A percentile compares a stretch with the other conserved stretches of the same genome.
Conservation (phyloP, 495 filamentous ascomycete genomes). For the Penicillium angulare region DNA sequence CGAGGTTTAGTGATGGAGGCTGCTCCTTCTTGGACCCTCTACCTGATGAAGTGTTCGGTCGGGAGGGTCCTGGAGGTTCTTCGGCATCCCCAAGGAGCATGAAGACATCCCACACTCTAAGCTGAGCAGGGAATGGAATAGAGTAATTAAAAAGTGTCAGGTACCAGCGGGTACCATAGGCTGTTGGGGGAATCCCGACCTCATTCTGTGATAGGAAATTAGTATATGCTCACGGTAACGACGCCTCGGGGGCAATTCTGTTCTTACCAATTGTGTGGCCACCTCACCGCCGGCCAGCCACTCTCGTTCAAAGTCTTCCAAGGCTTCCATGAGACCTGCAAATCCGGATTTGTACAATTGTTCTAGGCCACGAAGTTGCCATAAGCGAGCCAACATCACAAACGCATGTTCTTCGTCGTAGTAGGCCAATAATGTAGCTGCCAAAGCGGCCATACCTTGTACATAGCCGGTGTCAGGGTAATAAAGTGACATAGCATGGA, state of each 20-base stretch:
- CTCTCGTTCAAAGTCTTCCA: slow-evolving; percentile 81
- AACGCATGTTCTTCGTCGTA: slow-evolving; percentile 95
- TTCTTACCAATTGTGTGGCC: slow-evolving; percentile 73
- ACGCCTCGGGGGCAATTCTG: too few relatives aligned
- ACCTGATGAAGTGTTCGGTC: slow-evolving; percentile 34
- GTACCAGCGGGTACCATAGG: slow-evolving; percentile 97
- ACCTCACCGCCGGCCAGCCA: slow-evolving; percentile 82
- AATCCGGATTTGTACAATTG: slow-evolving; percentile 83
- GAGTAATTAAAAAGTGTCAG: slow-evolving; percentile 97
- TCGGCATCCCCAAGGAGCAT: slow-evolving; percentile 86
- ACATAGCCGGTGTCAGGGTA: slow-evolving; percentile 94
- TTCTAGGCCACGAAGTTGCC: slow-evolving; percentile 84
- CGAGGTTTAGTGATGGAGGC: slow-evolving; percentile 9
- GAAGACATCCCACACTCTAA: slow-evolving; percentile 99
- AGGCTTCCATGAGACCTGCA: slow-evolving; percentile 78
- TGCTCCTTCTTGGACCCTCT: slow-evolving; percentile 40
- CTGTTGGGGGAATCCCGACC: slow-evolving; percentile 77
- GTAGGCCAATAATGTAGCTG: slow-evolving; percentile 91
- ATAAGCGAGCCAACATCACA: slow-evolving; percentile 90
- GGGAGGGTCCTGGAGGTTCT: slow-evolving; percentile 14
- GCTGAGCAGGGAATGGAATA: slow-evolving; percentile 92
- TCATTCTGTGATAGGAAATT: slow-evolving; percentile 54
- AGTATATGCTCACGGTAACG: neutral
- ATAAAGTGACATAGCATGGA: slow-evolving; percentile 88
- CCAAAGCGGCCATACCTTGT: slow-evolving; percentile 94